Evolutionary conservation across 2,329 filamentous ascomycete genomes (phyloP).

Genomic region (Pseudocercospora musae): DNA sequence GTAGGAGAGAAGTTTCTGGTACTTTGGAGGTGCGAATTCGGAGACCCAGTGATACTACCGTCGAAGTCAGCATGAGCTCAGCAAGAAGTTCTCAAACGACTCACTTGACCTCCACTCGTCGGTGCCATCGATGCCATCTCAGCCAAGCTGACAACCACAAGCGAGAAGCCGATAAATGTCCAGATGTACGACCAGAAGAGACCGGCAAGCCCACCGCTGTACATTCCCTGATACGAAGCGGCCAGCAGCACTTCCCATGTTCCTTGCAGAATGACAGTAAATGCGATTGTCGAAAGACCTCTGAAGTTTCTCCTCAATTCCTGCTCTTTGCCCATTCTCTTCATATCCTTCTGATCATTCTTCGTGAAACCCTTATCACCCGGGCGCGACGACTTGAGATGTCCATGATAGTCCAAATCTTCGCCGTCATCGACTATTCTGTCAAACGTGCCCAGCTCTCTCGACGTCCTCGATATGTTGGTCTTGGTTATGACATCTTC

Average conservation of each 20-base stretch:
- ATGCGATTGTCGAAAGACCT: slow-evolving; percentile 48
- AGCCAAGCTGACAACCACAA: slow-evolving; percentile 27
- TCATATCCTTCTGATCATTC: slow-evolving; percentile 43
- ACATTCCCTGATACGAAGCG: slow-evolving; percentile 17
- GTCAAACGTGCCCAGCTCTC: slow-evolving; percentile 17
- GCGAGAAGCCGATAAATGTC: slow-evolving; percentile 25
- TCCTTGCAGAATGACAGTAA: slow-evolving; percentile 48
- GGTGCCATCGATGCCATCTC: slow-evolving; percentile 38
- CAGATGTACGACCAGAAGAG: slow-evolving; percentile 31
- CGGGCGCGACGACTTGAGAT: slow-evolving; percentile 15
- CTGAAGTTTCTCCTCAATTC: slow-evolving; percentile 50
- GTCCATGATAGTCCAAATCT: slow-evolving; percentile 21
- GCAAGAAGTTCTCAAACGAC: no score
- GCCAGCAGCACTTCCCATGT: slow-evolving; percentile 52
- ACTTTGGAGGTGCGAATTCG: slow-evolving; percentile 31
- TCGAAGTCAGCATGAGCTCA: slow-evolving; percentile 6
- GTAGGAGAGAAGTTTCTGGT: slow-evolving; percentile 33
- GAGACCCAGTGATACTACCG: slow-evolving; percentile 35
- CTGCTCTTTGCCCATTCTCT: slow-evolving; percentile 48
- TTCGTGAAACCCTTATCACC: slow-evolving; percentile 16
- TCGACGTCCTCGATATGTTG: slow-evolving; percentile 14
- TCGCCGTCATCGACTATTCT: slow-evolving; percentile 20
- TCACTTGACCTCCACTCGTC: slow-evolving; percentile 29
- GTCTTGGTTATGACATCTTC: slow-evolving; percentile 24
- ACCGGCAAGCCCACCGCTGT: slow-evolving; percentile 28